Conservation (phyloP, 805 yeast species). For the Wickerhamomyces chaumierensis region DNA sequence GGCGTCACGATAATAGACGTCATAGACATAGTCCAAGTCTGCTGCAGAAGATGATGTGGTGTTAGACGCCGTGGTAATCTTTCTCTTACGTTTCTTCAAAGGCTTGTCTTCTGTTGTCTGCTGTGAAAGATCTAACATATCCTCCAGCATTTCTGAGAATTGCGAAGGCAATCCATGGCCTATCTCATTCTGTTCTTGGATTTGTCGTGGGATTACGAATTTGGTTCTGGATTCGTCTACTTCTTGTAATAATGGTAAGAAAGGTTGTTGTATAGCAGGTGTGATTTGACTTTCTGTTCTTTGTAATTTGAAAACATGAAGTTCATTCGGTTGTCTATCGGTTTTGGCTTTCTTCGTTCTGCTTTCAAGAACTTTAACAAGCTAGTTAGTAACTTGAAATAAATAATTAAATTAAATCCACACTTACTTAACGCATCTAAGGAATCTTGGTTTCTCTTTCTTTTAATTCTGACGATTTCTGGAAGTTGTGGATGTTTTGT, state of each 20-base stretch:
- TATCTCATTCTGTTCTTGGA: constrained; percentile 5
- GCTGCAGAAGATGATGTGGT: constrained; percentile 1
- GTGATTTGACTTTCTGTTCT: constrained; percentile 29
- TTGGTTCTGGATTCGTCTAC: constrained; percentile 18
- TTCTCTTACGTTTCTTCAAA: constrained; percentile 17
- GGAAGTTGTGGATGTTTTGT: constrained; percentile 33
- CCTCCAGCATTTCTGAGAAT: constrained; percentile 63
- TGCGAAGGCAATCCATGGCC: constrained; percentile 44
- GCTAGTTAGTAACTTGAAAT: neutral
- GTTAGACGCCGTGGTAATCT: constrained; percentile 3
- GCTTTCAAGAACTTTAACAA: constrained; percentile 21
- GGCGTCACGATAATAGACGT: constrained; percentile 65
- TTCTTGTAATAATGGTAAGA: constrained; percentile 17
- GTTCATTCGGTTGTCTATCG: constrained; percentile 7
- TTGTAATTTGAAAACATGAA: constrained; percentile 34
- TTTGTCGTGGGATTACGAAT: constrained; percentile 13
- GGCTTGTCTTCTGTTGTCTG: neutral
- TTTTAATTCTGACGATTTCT: constrained; percentile 67
- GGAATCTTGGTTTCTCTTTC: constrained; percentile 82
- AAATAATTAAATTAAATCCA: too few species aligned
- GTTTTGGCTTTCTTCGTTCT: constrained; percentile 27
- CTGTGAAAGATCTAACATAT: constrained; percentile 29
- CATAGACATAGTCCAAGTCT: constrained; percentile 76
- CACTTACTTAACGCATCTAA: constrained; percentile 56
- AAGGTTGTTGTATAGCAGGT: neutral